Evolutionary conservation across 2,329 filamentous ascomycete genomes (phyloP).

Genomic region (Pyrenophora teres): DNA sequence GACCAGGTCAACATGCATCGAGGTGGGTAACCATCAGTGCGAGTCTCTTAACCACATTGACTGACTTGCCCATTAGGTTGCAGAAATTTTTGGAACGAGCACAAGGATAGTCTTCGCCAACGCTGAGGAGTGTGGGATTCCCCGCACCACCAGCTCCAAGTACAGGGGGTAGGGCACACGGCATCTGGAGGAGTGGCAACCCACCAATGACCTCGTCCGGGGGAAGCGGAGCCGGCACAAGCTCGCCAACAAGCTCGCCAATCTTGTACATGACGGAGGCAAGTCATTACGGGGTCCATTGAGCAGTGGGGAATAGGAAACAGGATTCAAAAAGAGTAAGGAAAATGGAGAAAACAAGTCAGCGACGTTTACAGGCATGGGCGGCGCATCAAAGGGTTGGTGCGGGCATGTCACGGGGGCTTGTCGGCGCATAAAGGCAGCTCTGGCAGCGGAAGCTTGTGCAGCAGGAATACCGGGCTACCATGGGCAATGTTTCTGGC

Average conservation of each 20-base stretch:
- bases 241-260: neutral
- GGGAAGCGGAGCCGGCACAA: constrained; percentile 7
- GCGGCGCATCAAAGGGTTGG: neutral
- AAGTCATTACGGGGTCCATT: neutral
- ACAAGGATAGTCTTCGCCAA: constrained; percentile 71
- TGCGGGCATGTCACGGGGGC: constrained; percentile 10
- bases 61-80: constrained; percentile 59
- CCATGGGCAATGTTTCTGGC: neutral
- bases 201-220: constrained; percentile 12
- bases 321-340: too few relatives aligned
- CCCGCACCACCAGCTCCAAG: neutral
- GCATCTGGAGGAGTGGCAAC: neutral
- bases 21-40: constrained; percentile 49
- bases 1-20: constrained; percentile 71
- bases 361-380: neutral
- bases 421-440: constrained; percentile 9
- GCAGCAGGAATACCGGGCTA: too few relatives aligned
- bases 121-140: constrained; percentile 53
- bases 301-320: neutral
- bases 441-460: constrained; percentile 2
- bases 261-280: constrained; percentile 4
- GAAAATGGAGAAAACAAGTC: neutral
- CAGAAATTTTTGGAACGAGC: constrained; percentile 81
- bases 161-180: constrained; percentile 1
- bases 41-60: constrained; percentile 34